These are phyloP conservation scores for Bruguiera parviflora DNA, from an alignment of 345 rosid species.

Conservation along the genomic window DNA sequence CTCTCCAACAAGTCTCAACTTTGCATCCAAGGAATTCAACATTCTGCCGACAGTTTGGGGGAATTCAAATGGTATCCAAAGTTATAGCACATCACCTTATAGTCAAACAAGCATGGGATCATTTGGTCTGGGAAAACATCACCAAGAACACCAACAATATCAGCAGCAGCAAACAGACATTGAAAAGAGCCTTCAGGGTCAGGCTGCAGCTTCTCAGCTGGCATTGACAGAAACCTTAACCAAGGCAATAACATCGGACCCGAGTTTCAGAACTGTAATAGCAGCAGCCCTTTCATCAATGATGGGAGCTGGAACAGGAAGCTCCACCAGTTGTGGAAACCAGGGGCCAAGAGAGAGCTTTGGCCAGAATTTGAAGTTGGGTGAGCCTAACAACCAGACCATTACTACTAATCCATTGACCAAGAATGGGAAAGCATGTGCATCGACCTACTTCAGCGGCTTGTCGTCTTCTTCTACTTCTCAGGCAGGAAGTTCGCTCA, in stretches of 20 bases:
- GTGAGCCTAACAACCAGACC: constrained; percentile 13
- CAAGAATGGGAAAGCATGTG: constrained; percentile 42
- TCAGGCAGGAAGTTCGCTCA: constrained; percentile 23
- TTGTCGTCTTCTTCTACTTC: constrained; percentile 41
- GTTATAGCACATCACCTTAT: constrained; percentile 25
- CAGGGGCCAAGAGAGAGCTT: constrained; percentile 1
- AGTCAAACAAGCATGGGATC: constrained; percentile 29
- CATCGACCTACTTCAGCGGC: constrained; percentile 43
- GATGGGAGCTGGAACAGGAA: constrained; percentile 40
- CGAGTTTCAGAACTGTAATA: constrained; percentile 28
- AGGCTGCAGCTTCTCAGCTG: constrained; percentile 31
- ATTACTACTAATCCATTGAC: constrained; percentile 24
- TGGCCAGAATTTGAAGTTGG: constrained; percentile 20
- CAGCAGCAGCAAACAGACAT: constrained; percentile 13
- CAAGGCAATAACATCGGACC: constrained; percentile 19
- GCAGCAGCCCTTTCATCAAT: constrained; percentile 71
- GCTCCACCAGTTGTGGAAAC: neutral
- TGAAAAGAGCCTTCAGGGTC: constrained; percentile 26
- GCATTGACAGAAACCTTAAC: constrained; percentile 19
- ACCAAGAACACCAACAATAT: constrained; percentile 21
- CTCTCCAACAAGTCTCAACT: constrained; percentile 51
- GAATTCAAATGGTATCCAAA: constrained; percentile 27
- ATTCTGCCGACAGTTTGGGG: constrained; percentile 49
- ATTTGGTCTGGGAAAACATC: constrained; percentile 28
- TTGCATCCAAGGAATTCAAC: constrained; percentile 44